Percentiles rank a stretch among this genome's conserved stretches.
These are phyloP conservation scores for Plenodomus tracheiphilus DNA, from an alignment of 2,329 filamentous ascomycete genomes.

Conservation along the genomic window DNA sequence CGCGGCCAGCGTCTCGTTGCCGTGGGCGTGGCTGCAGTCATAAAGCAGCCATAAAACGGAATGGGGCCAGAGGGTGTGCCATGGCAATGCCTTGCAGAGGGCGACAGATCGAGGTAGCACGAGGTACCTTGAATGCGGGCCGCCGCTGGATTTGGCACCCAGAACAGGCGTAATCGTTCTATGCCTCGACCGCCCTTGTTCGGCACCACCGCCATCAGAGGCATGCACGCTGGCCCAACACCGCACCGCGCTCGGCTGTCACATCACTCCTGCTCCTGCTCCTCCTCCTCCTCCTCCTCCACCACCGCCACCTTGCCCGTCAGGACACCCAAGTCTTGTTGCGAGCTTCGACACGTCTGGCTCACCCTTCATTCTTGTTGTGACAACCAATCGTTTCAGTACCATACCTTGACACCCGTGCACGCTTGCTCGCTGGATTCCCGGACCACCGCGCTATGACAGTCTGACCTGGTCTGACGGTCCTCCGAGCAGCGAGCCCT, in stretches of 20 bases:
- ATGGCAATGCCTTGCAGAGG: slow-evolving; percentile 37
- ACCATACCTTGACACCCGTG: slow-evolving; percentile 43
- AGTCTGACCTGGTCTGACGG: slow-evolving; percentile 45
- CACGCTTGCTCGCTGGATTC: slow-evolving; percentile 42
- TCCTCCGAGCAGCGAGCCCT: slow-evolving; percentile 37
- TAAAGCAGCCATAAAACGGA: slow-evolving; percentile 27
- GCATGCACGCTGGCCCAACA: slow-evolving; percentile 41
- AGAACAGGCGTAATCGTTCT: slow-evolving; percentile 37
- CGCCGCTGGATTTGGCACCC: slow-evolving; percentile 33
- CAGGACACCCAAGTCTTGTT: slow-evolving; percentile 5
- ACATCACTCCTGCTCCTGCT: neutral
- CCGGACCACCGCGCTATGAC: slow-evolving; percentile 45
- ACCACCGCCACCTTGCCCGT: neutral
- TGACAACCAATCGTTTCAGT: slow-evolving; percentile 47
- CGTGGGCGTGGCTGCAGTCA: too few species aligned
- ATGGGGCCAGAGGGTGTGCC: slow-evolving; percentile 20
- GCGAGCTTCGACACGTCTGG: slow-evolving; percentile 16
- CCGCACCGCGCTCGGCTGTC: slow-evolving; percentile 17
- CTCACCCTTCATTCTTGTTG: slow-evolving; percentile 35
- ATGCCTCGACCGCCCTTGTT: slow-evolving; percentile 43
- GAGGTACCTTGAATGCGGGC: slow-evolving; percentile 36
- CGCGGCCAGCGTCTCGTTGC: too few species aligned
- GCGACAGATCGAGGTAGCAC: slow-evolving; percentile 35
- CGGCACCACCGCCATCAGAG: slow-evolving; percentile 36
- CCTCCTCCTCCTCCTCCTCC: slow-evolving; percentile 7